Evolutionary conservation across 371 early-diverging fungal genomes (phyloP).

Genomic region (Circinella umbellata): DNA sequence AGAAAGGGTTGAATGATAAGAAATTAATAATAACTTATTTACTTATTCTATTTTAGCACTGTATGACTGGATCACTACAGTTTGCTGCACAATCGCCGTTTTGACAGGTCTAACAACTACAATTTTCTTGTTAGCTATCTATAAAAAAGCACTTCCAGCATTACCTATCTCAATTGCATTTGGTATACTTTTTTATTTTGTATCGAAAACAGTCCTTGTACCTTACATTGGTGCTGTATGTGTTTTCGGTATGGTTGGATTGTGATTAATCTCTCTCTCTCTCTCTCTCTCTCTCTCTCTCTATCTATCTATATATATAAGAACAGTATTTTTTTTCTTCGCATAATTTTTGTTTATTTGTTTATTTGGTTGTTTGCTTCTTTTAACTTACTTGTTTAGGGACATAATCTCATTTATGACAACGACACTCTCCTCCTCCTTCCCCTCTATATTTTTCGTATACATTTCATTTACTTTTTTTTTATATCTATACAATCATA

Average conservation of each 20-base stretch:
- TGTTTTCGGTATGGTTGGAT: conserved; percentile 53
- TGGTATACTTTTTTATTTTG: conserved; percentile 85
- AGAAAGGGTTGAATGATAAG: neutral
- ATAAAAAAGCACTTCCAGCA: conserved; percentile 85
- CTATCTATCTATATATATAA: too few species aligned
- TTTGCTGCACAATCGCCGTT: conserved; percentile 79
- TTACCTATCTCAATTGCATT: conserved; percentile 88
- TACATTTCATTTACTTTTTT: too few species aligned
- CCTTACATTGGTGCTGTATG: conserved; percentile 60
- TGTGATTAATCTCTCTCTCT: conserved; percentile 17
- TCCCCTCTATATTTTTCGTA: too few species aligned
- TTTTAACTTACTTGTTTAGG: too few species aligned
- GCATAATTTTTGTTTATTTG: too few species aligned
- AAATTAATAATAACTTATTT: neutral
- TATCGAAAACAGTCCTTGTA: conserved; percentile 62
- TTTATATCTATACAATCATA: neutral
- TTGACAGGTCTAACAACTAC: conserved; percentile 84
- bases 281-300: too few species aligned
- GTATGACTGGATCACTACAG: conserved; percentile 89
- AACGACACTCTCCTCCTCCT: too few species aligned
- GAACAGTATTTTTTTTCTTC: too few species aligned
- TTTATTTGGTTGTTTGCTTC: too few species aligned
- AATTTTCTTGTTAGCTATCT: conserved; percentile 83
- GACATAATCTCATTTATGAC: too few species aligned
- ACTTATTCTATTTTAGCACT: conserved; percentile 52